Conservation (phyloP, 768 basidiomycete genomes). For the Naganishia kalamii region DNA sequence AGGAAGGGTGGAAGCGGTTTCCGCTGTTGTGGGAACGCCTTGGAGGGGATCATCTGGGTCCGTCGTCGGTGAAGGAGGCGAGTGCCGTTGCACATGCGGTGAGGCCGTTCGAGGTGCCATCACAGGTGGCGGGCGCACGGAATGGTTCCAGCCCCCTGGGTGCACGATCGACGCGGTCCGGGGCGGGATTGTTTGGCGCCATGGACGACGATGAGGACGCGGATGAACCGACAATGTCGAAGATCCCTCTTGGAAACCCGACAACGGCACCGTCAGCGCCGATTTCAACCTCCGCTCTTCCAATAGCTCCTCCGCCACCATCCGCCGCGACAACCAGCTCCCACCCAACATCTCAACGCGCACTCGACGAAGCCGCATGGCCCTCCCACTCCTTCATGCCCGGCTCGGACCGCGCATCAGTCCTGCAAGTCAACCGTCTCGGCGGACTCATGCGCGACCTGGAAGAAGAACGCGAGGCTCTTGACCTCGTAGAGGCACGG, state of each 20-base stretch:
- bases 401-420: slow-evolving; percentile 27
- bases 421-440: slow-evolving; percentile 40
- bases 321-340: neutral
- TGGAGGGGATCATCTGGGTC: slow-evolving; percentile 29
- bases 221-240: neutral
- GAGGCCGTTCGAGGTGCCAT: too few species aligned
- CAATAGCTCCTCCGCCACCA: neutral
- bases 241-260: neutral
- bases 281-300: neutral
- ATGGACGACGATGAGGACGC: slow-evolving; percentile 5
- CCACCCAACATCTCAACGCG: neutral
- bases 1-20: slow-evolving; percentile 31
- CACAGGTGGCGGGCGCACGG: too few species aligned
- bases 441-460: slow-evolving; percentile 57
- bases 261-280: neutral
- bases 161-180: neutral
- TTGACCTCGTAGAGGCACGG: slow-evolving; percentile 50
- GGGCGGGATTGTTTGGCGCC: slow-evolving; percentile 13
- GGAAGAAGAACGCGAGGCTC: slow-evolving; percentile 51
- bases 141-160: too few species aligned
- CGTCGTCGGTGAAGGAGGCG: too few species aligned
- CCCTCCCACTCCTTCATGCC: slow-evolving; percentile 20
- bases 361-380: slow-evolving; percentile 9
- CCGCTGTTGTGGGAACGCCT: slow-evolving; percentile 42
- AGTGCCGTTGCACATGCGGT: too few species aligned